Percentiles rank a stretch among this genome's conserved stretches.
phyloP scores from a whole-genome alignment of 495 filamentous ascomycete species.

The Neurospora sp. region DNA sequence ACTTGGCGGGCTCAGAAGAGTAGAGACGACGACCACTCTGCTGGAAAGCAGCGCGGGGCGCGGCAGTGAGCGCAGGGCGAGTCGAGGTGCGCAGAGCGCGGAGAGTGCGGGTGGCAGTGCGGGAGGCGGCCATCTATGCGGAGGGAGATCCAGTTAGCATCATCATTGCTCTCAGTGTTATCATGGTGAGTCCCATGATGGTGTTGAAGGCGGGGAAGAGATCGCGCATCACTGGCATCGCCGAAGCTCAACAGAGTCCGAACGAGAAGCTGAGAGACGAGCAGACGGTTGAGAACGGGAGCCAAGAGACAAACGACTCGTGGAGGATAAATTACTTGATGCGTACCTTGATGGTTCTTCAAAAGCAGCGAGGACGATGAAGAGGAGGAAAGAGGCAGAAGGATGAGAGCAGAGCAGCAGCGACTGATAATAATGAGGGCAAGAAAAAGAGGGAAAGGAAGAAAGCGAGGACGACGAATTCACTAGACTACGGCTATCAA shows the following conservation, averaged over 20 bases:
- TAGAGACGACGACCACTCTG: constrained; percentile 62
- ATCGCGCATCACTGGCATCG: neutral
- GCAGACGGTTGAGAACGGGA: constrained; percentile 8
- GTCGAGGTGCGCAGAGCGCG: constrained; percentile 49
- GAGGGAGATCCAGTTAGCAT: neutral
- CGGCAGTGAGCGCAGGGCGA: constrained; percentile 35
- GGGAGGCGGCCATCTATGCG: constrained; percentile 29
- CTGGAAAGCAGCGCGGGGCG: constrained; percentile 51
- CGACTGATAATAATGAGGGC: neutral
- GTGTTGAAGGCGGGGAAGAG: constrained; percentile 25
- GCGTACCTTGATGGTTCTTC: constrained; percentile 2
- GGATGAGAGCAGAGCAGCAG: constrained; percentile 7
- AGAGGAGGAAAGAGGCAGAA: constrained; percentile 12
- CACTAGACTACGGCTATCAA: neutral
- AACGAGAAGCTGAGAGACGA: neutral
- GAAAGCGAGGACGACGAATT: constrained; percentile 1
- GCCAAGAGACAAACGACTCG: constrained; percentile 5
- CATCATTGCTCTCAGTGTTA: neutral
- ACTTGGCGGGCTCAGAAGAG: constrained; percentile 55
- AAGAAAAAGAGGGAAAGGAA: neutral
- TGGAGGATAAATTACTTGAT: neutral
- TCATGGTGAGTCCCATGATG: neutral
- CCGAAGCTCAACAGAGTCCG: neutral
- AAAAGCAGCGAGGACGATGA: constrained; percentile 3
- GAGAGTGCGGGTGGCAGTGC: constrained; percentile 36